Evolutionary conservation across 1,284 basidiomycete species (phyloP).

Genomic region (Trametes pubescens): DNA sequence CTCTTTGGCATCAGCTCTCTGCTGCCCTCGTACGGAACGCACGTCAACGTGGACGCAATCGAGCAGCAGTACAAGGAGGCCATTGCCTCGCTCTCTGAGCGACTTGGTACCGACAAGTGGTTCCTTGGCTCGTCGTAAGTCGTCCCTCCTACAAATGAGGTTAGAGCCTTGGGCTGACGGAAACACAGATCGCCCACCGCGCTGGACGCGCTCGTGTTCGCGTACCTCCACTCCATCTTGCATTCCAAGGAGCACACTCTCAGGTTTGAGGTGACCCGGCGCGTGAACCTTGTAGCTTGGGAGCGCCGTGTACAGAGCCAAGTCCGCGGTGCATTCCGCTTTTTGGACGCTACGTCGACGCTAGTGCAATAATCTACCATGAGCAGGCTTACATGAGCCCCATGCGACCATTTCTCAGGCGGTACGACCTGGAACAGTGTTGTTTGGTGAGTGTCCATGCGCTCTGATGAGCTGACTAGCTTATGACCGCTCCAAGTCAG

Average conservation of each 20-base stretch:
- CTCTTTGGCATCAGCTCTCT: slow-evolving; percentile 71
- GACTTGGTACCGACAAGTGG: slow-evolving; percentile 78
- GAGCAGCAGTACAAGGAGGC: slow-evolving; percentile 73
- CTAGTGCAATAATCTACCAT: background rate
- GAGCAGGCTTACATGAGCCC: too few species aligned
- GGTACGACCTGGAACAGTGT: background rate
- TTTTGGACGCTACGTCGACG: background rate
- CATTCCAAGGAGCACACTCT: slow-evolving; percentile 56
- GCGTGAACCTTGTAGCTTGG: slow-evolving; percentile 80
- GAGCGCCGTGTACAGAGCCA: slow-evolving; percentile 70
- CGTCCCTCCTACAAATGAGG: background rate
- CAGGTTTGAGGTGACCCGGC: slow-evolving; percentile 70
- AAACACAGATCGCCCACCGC: slow-evolving; percentile 68
- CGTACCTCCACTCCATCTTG: slow-evolving; percentile 75
- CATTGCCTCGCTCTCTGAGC: slow-evolving; percentile 72
- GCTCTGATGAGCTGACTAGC: too few species aligned
- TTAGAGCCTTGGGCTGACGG: slow-evolving; percentile 7
- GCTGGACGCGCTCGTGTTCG: slow-evolving; percentile 80
- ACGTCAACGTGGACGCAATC: slow-evolving; percentile 57
- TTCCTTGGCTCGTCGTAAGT: slow-evolving; percentile 78
- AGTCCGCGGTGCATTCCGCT: slow-evolving; percentile 61
- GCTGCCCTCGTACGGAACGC: slow-evolving; percentile 65
- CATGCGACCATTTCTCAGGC: too few species aligned
- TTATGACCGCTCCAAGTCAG: background rate
- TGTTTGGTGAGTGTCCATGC: background rate